Base-by-base conservation (phyloP, 2,329 filamentous ascomycete genomes). In the Aurifilum marmelostoma region DNA sequence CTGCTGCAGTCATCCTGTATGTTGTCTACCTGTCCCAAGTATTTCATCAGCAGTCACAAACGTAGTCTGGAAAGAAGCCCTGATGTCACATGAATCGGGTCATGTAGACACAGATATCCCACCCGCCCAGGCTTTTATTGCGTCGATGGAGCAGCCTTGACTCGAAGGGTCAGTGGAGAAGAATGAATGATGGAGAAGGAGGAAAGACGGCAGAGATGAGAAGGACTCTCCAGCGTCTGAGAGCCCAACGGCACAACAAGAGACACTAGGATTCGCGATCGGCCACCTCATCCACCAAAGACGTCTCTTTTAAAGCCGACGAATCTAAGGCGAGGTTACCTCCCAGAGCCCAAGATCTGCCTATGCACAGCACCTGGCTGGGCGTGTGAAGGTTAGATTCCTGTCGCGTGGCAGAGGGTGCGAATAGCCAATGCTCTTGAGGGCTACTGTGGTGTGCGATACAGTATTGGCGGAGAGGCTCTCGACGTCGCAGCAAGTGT, bases 141-240 rank as follows among this genome's bases (percentile, higher is more conserved):
- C 21, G n/a, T n/a, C n/a, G 37, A 58, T 37, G 27, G 64, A 66
- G 64, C 64, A 66, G 64, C 64, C 64, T 66, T 60, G 64, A 66
- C 64, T 66, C 64, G 54, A 60, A 50, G 16, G 16, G 34, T 18
- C 37, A n/a, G n/a, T n/a, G 34, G n/a, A 41, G 34, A 2, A 21
- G 29, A 66, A 32, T 16, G 43, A 50, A 43, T 27, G 59, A 43
- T 11, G 39, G 37, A 21, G 21, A 18, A 29, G n/a, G 52, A 56
- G 27, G 52, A 14, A 27, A 56, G 62, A 41, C 9, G 47, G 32
- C 11, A 27, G 14, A 37, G 39, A 34, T n/a, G 14, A 24, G 12
- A 29, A 43, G 50, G 32, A 9, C 24, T 60, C 27, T 63, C 41
- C 14, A 50, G 32, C 29, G 41, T 29, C 52, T 59, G 54, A 29